These are phyloP conservation scores for Platanthera zijinensis DNA, from an alignment of 106 monocot genomes.

Conservation along the genomic window DNA sequence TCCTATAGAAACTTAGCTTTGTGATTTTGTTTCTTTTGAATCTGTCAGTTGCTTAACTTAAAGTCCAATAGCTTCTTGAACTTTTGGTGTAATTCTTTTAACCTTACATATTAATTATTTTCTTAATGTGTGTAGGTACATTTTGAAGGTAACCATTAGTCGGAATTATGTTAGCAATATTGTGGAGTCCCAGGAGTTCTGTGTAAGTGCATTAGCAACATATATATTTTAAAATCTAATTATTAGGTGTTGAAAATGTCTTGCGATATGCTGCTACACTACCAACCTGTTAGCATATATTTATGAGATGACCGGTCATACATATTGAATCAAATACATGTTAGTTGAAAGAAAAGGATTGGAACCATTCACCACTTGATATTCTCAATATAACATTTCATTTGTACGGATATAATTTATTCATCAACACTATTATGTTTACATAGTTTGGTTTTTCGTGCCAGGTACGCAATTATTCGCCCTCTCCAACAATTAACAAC, in stretches of 20 bases:
- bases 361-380: neutral
- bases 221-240: neutral
- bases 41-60: neutral
- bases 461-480: slow-evolving; percentile 83
- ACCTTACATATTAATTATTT: neutral
- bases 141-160: slow-evolving; percentile 42
- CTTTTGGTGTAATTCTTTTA: neutral
- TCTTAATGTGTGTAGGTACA: slow-evolving; percentile 25
- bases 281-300: neutral
- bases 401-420: neutral
- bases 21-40: neutral
- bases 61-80: neutral
- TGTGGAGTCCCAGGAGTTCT: slow-evolving; percentile 44
- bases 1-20: neutral
- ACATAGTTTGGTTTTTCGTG: neutral
- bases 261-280: neutral
- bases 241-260: neutral
- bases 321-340: neutral
- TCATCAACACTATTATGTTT: neutral
- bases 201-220: slow-evolving; percentile 15
- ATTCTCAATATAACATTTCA: neutral
- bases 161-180: slow-evolving; percentile 50
- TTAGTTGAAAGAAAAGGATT: neutral
- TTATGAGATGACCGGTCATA: neutral
- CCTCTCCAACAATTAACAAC: slow-evolving; percentile 89